A percentile compares a stretch with the other conserved stretches of the same genome.
Evolutionary conservation across 305 asterid genomes (phyloP).

Genomic region (Fraxinus baroniana): DNA sequence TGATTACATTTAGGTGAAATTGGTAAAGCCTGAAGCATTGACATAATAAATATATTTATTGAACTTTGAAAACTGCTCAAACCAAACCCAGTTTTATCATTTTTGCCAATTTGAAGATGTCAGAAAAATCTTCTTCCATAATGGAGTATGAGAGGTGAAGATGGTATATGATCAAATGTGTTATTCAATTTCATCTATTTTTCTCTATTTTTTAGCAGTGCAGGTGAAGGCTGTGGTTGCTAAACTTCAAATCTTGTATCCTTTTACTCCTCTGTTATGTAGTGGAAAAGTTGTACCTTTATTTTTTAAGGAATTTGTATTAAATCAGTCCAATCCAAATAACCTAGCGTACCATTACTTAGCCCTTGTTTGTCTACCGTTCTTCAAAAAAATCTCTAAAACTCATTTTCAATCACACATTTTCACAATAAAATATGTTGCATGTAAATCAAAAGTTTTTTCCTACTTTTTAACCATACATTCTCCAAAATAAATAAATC

Average conservation of each 20-base stretch:
- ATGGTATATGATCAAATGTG: neutral
- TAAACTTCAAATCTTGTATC: neutral
- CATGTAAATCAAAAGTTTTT: no score
- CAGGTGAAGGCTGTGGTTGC: neutral
- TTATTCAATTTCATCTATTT: neutral
- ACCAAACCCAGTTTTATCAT: neutral
- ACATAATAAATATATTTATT: neutral
- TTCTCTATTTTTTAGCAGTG: neutral
- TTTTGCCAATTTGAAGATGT: neutral
- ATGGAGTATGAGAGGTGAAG: neutral
- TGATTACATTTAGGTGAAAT: neutral
- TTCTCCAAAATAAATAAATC: no score
- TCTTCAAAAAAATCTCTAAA: no score
- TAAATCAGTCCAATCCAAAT: neutral
- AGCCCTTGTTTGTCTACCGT: neutral
- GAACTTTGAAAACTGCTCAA: neutral
- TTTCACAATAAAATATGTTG: no score
- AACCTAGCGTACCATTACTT: neutral
- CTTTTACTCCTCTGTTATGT: neutral
- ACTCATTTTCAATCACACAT: no score
- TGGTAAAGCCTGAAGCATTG: neutral
- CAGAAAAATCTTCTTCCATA: neutral
- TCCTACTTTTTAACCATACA: no score
- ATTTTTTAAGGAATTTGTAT: no score
- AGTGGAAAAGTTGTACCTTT: neutral